Evolutionary conservation across 2,329 filamentous ascomycete genomes (phyloP).

Genomic region (Diplodia intermedia): DNA sequence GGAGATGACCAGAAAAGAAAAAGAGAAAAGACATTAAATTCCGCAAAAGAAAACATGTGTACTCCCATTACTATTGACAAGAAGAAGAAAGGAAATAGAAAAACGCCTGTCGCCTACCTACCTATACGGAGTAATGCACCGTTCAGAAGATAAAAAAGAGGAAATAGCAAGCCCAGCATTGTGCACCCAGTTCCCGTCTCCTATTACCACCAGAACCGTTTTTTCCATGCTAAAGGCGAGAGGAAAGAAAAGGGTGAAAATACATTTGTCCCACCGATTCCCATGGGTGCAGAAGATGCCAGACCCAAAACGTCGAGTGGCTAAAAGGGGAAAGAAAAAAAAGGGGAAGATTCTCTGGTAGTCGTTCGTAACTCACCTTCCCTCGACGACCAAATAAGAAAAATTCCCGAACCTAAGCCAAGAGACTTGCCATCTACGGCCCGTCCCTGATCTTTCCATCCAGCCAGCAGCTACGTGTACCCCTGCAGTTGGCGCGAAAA

Average conservation of each 20-base stretch:
- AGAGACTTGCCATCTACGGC: neutral
- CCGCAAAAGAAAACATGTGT: neutral
- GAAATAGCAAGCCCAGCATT: neutral
- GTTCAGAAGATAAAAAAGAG: neutral
- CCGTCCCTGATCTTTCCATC: neutral
- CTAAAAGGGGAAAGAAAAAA: neutral
- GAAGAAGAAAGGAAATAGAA: neutral
- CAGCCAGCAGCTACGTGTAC: neutral
- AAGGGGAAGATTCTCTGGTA: neutral
- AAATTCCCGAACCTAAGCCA: neutral
- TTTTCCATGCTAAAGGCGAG: neutral
- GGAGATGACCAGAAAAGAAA: neutral
- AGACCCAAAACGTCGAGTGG: neutral
- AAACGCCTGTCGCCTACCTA: neutral
- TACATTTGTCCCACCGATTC: neutral
- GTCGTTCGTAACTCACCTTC: neutral
- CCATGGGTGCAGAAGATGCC: neutral
- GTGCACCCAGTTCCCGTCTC: neutral
- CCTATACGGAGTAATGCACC: neutral
- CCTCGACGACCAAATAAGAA: neutral
- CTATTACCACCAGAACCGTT: neutral
- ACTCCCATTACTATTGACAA: constrained; percentile 1
- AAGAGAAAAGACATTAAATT: neutral
- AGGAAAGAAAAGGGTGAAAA: neutral
- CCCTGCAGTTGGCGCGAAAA: neutral